Percentiles rank a stretch among this genome's conserved stretches.
Evolutionary conservation across 768 basidiomycete genomes (phyloP).

Genomic region (Suillus clintonianus): DNA sequence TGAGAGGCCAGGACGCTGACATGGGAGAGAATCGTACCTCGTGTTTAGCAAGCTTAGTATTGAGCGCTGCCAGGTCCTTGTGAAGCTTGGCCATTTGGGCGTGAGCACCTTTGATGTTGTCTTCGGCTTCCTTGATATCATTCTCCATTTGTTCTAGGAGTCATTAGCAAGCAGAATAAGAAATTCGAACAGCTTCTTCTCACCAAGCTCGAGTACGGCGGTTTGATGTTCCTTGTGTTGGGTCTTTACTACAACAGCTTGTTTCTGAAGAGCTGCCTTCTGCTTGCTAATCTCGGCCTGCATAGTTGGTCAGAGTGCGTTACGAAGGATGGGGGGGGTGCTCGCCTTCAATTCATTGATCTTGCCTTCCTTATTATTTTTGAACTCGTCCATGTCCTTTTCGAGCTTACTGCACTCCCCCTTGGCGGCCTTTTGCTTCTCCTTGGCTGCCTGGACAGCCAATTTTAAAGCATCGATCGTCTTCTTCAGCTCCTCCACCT

Average conservation of each 20-base stretch:
- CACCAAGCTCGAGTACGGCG: slow-evolving; percentile 84
- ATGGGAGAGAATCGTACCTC: slow-evolving; percentile 16
- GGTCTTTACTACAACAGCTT: slow-evolving; percentile 78
- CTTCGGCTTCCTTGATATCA: slow-evolving; percentile 28
- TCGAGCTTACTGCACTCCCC: slow-evolving; percentile 86
- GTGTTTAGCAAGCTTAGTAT: slow-evolving; percentile 42
- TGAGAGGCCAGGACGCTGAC: background rate
- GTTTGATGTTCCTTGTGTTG: slow-evolving; percentile 91
- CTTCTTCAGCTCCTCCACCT: slow-evolving; percentile 74
- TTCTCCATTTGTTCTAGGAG: slow-evolving; percentile 31
- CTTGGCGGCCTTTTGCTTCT: slow-evolving; percentile 75
- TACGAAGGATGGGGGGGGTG: background rate
- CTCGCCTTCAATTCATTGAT: slow-evolving; percentile 88
- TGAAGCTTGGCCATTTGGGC: slow-evolving; percentile 53
- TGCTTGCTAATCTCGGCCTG: slow-evolving; percentile 80
- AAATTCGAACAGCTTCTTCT: slow-evolving; percentile 21
- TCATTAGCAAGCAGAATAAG: background rate
- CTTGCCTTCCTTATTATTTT: slow-evolving; percentile 98
- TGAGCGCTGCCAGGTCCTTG: slow-evolving; percentile 63
- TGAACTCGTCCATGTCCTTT: slow-evolving; percentile 97
- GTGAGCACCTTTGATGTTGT: slow-evolving; percentile 31
- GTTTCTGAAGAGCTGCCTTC: slow-evolving; percentile 80
- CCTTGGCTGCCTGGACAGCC: slow-evolving; percentile 64
- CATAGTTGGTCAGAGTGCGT: background rate
- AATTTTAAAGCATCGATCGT: slow-evolving; percentile 58